phyloP scores from a whole-genome alignment of 139 green algal species.

The Chlorella sp. region DNA sequence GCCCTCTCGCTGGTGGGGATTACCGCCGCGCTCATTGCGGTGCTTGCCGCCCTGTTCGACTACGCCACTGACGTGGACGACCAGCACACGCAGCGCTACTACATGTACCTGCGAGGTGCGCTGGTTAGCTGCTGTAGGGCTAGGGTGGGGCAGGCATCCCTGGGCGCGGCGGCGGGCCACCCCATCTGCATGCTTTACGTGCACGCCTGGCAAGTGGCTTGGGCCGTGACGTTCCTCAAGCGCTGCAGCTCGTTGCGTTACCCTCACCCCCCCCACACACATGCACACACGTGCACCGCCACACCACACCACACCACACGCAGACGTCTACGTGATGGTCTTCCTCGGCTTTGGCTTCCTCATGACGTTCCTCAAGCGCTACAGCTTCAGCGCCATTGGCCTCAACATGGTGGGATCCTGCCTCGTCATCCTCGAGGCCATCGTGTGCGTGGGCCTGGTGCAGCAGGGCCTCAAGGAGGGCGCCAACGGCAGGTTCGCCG shows the following conservation, averaged over 20 bases:
- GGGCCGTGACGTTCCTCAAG: too few species aligned
- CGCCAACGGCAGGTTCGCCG: slow-evolving; percentile 18
- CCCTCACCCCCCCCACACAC: too few species aligned
- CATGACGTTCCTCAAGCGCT: slow-evolving; percentile 57
- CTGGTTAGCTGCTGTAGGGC: too few species aligned
- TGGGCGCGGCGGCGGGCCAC: background rate
- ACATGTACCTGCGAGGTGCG: background rate
- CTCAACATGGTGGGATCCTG: slow-evolving; percentile 52
- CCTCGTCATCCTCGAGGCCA: slow-evolving; percentile 44
- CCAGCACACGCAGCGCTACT: background rate
- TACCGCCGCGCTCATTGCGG: background rate
- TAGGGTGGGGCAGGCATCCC: too few species aligned
- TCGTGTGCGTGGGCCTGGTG: slow-evolving; percentile 25
- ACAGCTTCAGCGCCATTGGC: slow-evolving; percentile 37
- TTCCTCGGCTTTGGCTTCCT: slow-evolving; percentile 61
- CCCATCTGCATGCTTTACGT: too few species aligned
- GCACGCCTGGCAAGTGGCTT: too few species aligned
- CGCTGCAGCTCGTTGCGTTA: too few species aligned
- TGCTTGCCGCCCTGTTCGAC: background rate
- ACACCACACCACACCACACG: too few species aligned
- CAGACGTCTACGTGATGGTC: slow-evolving; percentile 43
- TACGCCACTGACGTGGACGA: background rate
- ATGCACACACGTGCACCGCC: too few species aligned
- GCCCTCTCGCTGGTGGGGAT: background rate
- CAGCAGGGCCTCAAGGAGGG: slow-evolving; percentile 28